Evolutionary conservation across 2,329 filamentous ascomycete species (phyloP).

Genomic region (Sarocladium brachiariae): DNA sequence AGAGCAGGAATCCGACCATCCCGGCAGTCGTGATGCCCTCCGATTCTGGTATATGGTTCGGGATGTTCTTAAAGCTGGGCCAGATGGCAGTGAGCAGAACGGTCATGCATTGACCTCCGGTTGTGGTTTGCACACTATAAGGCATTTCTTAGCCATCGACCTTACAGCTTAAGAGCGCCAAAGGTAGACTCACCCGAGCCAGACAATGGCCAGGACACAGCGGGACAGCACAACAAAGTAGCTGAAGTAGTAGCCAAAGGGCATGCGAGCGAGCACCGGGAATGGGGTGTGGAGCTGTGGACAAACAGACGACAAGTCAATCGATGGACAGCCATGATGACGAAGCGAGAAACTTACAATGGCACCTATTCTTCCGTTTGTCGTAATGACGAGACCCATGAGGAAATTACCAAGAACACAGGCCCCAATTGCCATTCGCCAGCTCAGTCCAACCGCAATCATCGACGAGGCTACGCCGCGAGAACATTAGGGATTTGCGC

Average conservation of each 20-base stretch:
- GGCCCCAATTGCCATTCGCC: conserved; percentile 2
- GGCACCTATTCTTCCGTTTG: conserved; percentile 1
- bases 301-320: conserved; percentile 1
- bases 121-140: conserved; percentile 3
- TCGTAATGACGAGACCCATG: conserved; percentile 2
- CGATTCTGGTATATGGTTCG: conserved; percentile 41
- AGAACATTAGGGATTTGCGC: conserved; percentile 5
- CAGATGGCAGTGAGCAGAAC: conserved; percentile 31
- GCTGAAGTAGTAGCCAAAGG: conserved; percentile 31
- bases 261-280: conserved; percentile 26
- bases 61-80: conserved; percentile 46
- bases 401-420: conserved; percentile 1
- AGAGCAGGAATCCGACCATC: conserved; percentile 50
- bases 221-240: conserved; percentile 19
- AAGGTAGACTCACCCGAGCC: conserved; percentile 3
- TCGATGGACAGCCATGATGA: conserved; percentile 5
- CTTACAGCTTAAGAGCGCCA: not conserved
- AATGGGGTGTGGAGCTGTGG: conserved; percentile 25
- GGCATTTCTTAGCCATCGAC: conserved; percentile 4
- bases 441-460: conserved; percentile 3
- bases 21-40: conserved; percentile 49
- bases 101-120: conserved; percentile 4
- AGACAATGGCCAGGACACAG: not conserved
- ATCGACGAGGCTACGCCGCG: conserved; percentile 2
- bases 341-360: conserved; percentile 3